Evolutionary conservation across 2,329 filamentous ascomycete species (phyloP).

Genomic region (Diaporthe capsici): DNA sequence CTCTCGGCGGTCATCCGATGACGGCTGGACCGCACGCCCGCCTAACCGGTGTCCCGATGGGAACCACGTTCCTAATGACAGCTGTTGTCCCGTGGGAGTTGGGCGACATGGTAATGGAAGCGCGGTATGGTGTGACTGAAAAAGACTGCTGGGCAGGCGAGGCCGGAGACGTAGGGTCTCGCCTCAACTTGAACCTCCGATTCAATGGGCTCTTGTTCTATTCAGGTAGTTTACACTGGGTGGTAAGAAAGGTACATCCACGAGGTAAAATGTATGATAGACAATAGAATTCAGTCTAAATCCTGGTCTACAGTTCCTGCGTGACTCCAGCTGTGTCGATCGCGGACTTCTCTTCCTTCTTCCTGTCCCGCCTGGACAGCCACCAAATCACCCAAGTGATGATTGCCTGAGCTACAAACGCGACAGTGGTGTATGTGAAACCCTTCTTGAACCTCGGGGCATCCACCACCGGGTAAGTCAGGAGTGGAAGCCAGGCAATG

Average conservation of each 20-base stretch:
- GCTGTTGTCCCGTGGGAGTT: too few species aligned
- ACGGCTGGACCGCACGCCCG: too few species aligned
- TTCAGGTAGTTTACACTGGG: neutral
- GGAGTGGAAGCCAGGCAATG: conserved; percentile 59
- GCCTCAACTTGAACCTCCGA: neutral
- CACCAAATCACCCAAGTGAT: conserved; percentile 40
- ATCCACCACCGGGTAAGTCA: conserved; percentile 54
- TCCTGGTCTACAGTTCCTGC: neutral
- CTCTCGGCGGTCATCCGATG: neutral
- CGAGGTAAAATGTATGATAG: neutral
- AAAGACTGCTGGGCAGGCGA: neutral
- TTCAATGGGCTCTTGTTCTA: neutral
- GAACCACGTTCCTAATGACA: too few species aligned
- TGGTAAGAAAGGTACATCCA: neutral
- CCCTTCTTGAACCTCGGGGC: conserved; percentile 57
- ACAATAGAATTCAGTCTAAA: neutral
- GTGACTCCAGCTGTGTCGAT: conserved; percentile 41
- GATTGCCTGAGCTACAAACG: conserved; percentile 34
- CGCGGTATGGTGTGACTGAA: neutral
- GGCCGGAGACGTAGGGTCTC: neutral
- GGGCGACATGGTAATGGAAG: too few species aligned
- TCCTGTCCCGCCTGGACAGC: conserved; percentile 28
- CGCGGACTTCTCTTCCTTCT: conserved; percentile 37
- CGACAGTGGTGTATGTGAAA: conserved; percentile 44
- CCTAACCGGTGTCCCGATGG: too few species aligned